These are phyloP conservation scores for Zygoascus meyerae DNA, from an alignment of 1,139 yeast species.

Conservation along the genomic window DNA sequence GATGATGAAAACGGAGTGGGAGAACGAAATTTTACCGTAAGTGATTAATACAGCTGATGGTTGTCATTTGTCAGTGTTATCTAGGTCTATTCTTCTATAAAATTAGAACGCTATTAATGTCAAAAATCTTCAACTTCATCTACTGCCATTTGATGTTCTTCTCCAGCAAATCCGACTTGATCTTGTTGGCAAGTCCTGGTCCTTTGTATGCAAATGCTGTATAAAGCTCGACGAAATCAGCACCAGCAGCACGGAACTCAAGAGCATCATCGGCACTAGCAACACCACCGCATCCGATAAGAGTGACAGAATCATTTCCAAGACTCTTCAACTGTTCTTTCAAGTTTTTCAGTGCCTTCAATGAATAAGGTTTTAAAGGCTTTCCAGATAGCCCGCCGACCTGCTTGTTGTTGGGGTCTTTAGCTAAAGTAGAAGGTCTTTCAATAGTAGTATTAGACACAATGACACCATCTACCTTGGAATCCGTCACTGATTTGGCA, in stretches of 20 bases:
- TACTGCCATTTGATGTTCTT: background rate
- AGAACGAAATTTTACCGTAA: background rate
- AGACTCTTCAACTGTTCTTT: slow-evolving; percentile 67
- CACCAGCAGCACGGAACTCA: slow-evolving; percentile 92
- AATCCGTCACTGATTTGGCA: slow-evolving; percentile 69
- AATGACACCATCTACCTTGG: slow-evolving; percentile 85
- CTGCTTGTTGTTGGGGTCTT: slow-evolving; percentile 46
- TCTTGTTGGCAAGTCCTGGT: slow-evolving; percentile 75
- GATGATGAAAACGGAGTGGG: background rate
- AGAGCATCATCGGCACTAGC: slow-evolving; percentile 77
- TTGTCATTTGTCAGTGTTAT: background rate
- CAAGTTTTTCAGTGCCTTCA: slow-evolving; percentile 62
- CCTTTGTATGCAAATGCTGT: slow-evolving; percentile 92
- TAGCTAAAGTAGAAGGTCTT: slow-evolving; percentile 57
- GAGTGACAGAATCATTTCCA: slow-evolving; percentile 45
- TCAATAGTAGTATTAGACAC: slow-evolving; percentile 87
- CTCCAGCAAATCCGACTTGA: slow-evolving; percentile 52
- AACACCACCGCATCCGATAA: slow-evolving; percentile 95
- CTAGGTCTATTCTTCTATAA: background rate
- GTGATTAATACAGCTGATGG: background rate
- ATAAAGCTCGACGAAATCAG: slow-evolving; percentile 76
- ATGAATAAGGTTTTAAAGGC: slow-evolving; percentile 79
- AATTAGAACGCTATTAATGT: background rate
- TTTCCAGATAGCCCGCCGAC: slow-evolving; percentile 89
- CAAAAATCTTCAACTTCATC: no score